Base-by-base conservation (phyloP, 768 basidiomycete genomes). In the Lentinus tigrinus region DNA sequence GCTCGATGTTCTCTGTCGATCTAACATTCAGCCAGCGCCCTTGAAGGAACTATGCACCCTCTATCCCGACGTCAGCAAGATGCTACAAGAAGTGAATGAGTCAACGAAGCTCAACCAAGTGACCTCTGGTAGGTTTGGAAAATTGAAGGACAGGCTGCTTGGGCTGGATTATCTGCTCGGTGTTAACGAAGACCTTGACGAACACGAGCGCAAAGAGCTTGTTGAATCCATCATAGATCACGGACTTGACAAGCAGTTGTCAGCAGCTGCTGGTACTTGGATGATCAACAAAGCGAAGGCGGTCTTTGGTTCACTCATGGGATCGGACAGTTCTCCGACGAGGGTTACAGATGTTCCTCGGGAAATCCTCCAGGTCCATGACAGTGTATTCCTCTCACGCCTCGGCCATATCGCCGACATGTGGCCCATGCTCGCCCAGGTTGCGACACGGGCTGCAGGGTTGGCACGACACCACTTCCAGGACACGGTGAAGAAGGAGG, bases 351-450 rank as follows among this genome's bases (percentile, higher is more conserved):
- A n/a, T 23, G 43, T 46, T 5, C 13, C 60, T 52, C 6, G 24
- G 17, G 13, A 2, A 2, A 34, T 51, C 19, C 3, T 24, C 3
- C n/a, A 6, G 2, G 36, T 58, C 10, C 13, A 52, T 1, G 60
- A 66, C 27, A 11, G 38, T 2, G 51, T 36, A 0, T 66, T 66
- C 34, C 36, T 66, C 2, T 36, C 52, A 16, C n/a, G 19, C 8
- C 24, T 64, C 19, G 27, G 43, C 1, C 6, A 9, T 2, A 44
- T 52, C 16, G 44, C n/a, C 11, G 56, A 57, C 4, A 3, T 47
- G 13, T 36, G 38, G 19, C 34, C 63, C 3, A 28, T 39, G 2
- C 58, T 62, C 6, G 23, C 24, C 17, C 46, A 54, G 8, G 23
- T 19, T 14, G n/a, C 31, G 6, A 37, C 34, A 8, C 43, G 52